Evolutionary conservation across 805 yeast species (phyloP), one percentile per base, ranked within the genome.

Genomic region (Candida jianshihensis): DNA sequence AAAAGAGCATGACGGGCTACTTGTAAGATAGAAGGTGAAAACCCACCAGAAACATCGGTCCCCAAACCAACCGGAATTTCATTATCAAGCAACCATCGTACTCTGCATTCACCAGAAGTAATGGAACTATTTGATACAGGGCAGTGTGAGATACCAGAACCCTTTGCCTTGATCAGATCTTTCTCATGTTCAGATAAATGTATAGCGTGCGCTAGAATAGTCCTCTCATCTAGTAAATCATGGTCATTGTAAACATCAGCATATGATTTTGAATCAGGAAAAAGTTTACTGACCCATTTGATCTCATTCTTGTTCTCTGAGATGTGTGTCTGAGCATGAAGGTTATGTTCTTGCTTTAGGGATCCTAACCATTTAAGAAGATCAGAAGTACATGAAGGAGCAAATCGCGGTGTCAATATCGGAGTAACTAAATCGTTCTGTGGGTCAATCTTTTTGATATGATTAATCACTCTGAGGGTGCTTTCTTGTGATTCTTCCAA

Each of bases 311-410:
- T 56, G 51, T 86, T 90, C 57, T 90, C 98, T 37, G 85, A 73
- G n/a, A 90, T 67, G 59, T 90, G 98, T 0, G 97, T 87, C 61
- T 90, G 98, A 27, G 85, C 73, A 18, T 85, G 90, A 25, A 83
- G 61, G 25, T 71, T 54, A 22, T 66, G 51, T 6, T 64, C 47
- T 18, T 58, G 48, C n/a, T 78, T 66, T 19, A 82, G 54, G 6
- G 68, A 57, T 3, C 94, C 94, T 37, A 89, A 64, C 67, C 75
- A 68, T 7, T 53, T 51, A 63, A 90, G 61, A 26, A 86, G 63
- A 34, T 74, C 71, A 18, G 73, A 61, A 4, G 86, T 68, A 53
- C 97, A 90, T 15, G 84, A 74, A 2, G 95, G 95, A 0, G 97
- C 97, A 64, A 90, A 90, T 39, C 98, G 64, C 8, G 98, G 97